These are phyloP conservation scores for Exophiala spinifera DNA, from an alignment of 2,329 filamentous ascomycete species.

Conservation along the genomic window DNA sequence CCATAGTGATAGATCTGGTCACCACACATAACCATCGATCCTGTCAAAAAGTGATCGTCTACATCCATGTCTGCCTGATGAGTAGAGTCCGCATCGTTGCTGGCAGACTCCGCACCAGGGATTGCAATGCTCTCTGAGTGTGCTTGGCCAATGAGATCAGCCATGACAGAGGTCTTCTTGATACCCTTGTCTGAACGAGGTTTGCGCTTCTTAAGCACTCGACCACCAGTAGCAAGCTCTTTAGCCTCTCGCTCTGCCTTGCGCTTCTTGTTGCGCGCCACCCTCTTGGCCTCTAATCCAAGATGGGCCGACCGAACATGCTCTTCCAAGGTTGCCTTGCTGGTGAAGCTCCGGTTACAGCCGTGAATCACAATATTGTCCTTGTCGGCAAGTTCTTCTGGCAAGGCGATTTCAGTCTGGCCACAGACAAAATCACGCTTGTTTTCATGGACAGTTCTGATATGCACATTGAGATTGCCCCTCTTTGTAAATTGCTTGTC, in stretches of 20 bases:
- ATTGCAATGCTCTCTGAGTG: conserved; percentile 26
- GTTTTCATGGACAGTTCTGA: conserved; percentile 73
- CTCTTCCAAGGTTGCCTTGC: conserved; percentile 75
- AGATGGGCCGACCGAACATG: conserved; percentile 82
- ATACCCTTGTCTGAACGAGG: conserved; percentile 29
- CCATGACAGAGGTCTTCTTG: conserved; percentile 23
- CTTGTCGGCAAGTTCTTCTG: conserved; percentile 63
- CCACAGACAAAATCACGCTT: conserved; percentile 75
- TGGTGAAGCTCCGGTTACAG: conserved; percentile 72
- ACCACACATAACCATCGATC: conserved; percentile 26
- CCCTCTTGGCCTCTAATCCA: conserved; percentile 49
- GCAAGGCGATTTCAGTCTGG: conserved; percentile 57
- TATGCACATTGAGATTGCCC: conserved; percentile 78
- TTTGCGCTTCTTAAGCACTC: conserved; percentile 22
- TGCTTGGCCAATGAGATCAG: conserved; percentile 38
- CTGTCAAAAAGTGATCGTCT: conserved; percentile 17
- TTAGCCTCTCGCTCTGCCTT: conserved; percentile 36
- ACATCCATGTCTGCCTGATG: conserved; percentile 5
- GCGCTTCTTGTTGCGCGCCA: conserved; percentile 39
- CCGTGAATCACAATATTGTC: conserved; percentile 52
- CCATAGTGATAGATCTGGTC: conserved; percentile 25
- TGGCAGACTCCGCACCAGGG: neutral
- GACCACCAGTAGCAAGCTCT: conserved; percentile 6
- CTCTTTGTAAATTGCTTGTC: conserved; percentile 74
- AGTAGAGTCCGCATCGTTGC: neutral